A percentile compares a stretch with the other conserved stretches of the same genome.
These are phyloP conservation scores for Haematococcus lacustris DNA, from an alignment of 139 green algal genomes.

Conservation along the genomic window DNA sequence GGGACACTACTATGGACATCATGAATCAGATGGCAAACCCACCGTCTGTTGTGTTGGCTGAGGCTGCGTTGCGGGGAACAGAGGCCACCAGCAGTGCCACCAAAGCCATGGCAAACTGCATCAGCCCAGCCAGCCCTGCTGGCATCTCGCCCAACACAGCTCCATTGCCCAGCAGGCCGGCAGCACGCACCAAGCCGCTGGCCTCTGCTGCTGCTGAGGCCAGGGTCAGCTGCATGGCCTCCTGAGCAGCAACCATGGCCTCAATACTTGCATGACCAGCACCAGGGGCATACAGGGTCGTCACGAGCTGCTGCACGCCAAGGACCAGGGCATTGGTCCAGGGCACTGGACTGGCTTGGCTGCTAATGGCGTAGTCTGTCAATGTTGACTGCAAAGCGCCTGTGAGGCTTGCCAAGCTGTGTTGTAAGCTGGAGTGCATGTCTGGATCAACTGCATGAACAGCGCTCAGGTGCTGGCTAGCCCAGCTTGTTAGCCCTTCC, in stretches of 20 bases:
- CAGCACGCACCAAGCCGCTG: not conserved
- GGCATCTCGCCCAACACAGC: conserved; percentile 4
- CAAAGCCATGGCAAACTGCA: conserved; percentile 16
- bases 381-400: not conserved
- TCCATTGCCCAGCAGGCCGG: not conserved
- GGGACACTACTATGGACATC: too few species aligned
- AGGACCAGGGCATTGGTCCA: conserved; percentile 40
- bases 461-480: conserved; percentile 12
- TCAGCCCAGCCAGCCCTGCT: not conserved
- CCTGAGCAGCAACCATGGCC: conserved; percentile 30
- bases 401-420: conserved; percentile 14
- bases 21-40: too few species aligned
- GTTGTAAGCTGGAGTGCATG: conserved; percentile 16
- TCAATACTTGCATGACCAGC: conserved; percentile 9
- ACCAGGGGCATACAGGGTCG: conserved; percentile 11
- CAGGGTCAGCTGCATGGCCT: conserved; percentile 18
- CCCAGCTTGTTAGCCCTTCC: conserved; percentile 4
- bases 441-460: conserved; percentile 25
- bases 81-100: conserved; percentile 27
- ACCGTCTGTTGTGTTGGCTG: too few species aligned
- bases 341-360: not conserved
- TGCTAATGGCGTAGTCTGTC: not conserved
- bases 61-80: conserved; percentile 9
- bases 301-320: conserved; percentile 39
- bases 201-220: not conserved